Base-by-base conservation (phyloP, 176 grass and related monocot genomes). In the Oryza australiensis region DNA sequence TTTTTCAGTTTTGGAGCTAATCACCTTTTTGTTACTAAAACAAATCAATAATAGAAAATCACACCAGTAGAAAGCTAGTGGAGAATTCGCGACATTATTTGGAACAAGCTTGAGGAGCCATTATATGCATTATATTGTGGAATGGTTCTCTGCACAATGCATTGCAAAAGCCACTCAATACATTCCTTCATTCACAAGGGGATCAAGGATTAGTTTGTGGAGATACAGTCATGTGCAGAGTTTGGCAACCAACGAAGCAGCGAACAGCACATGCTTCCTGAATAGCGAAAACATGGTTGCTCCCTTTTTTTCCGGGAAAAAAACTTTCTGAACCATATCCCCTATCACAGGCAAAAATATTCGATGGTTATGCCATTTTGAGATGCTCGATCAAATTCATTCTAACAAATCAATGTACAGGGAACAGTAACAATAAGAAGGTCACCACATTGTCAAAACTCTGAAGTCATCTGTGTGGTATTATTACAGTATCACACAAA, bases 281-380 rank as follows among this genome's bases (percentile, higher is more conserved):
- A 33, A 68, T 33, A 30, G 62, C 42, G 62, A 30, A 63, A 42
- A 1, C 76, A 66, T 28, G 62, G 22, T 66, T 43, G 40, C 45
- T 43, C 46, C 16, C 18, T 66, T 49, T 49, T 49, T 49, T 49
- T 14, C 1, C 9, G 3, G 13, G 13, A 46, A 15, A 46, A 46
- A n/a, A 74, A 74, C 20, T 82, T 24, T 16, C 7, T 22, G 24
- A 14, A 42, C 23, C 59, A 82, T 73, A 45, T 73, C 12, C n/a
- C 22, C 66, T 7, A n/a, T 38, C 40, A 42, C 20, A 27, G 16
- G 57, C 41, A 42, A 49, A 64, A 65, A 20, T 65, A 83, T 83
- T 74, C 22, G 70, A 40, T 83, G 22, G 68, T 83, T 83, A 74
- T 24, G 72, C 69, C 38, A 71, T 15, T 70, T 23, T 38, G 35